Percentiles rank a stretch among this genome's conserved stretches.
Evolutionary conservation across 202 grass and related monocot species (phyloP).

Genomic region (Setaria viridis): DNA sequence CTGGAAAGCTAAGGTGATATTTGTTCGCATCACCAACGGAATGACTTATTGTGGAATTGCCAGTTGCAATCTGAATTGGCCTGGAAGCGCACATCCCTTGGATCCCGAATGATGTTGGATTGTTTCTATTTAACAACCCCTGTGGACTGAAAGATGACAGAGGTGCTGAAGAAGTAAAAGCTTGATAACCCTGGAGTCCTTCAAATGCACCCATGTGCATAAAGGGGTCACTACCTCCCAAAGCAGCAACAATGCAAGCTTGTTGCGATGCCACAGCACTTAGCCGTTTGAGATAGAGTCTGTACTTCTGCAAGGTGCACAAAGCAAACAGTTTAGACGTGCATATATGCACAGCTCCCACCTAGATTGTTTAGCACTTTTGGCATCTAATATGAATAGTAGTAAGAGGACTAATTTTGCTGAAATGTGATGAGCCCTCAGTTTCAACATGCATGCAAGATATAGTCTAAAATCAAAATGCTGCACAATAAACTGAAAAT

Average conservation of each 20-base stretch:
- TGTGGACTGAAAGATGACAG: conserved; percentile 66
- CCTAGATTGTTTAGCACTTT: not conserved
- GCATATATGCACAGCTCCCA: not conserved
- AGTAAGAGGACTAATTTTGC: not conserved
- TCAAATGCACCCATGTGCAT: conserved; percentile 79
- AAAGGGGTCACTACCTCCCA: conserved; percentile 77
- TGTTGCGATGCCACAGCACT: conserved; percentile 87
- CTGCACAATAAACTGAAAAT: not conserved
- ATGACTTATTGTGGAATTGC: conserved; percentile 44
- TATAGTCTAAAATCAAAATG: not conserved
- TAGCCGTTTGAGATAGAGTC: conserved; percentile 87
- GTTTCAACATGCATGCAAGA: not conserved
- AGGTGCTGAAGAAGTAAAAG: conserved; percentile 50
- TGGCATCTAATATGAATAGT: conserved; percentile 14
- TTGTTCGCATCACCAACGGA: conserved; percentile 55
- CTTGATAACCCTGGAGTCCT: conserved; percentile 69
- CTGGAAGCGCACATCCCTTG: conserved; percentile 62
- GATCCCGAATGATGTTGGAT: conserved; percentile 48
- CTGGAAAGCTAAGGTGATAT: conserved; percentile 56
- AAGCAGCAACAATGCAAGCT: conserved; percentile 78
- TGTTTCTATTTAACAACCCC: conserved; percentile 68
- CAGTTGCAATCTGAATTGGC: conserved; percentile 41
- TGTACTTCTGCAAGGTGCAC: conserved; percentile 81
- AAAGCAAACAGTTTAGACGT: conserved; percentile 38
- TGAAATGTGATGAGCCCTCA: conserved; percentile 7